phyloP scores from a whole-genome alignment of 2,329 filamentous ascomycete species.

The Penicillium concentricum region DNA sequence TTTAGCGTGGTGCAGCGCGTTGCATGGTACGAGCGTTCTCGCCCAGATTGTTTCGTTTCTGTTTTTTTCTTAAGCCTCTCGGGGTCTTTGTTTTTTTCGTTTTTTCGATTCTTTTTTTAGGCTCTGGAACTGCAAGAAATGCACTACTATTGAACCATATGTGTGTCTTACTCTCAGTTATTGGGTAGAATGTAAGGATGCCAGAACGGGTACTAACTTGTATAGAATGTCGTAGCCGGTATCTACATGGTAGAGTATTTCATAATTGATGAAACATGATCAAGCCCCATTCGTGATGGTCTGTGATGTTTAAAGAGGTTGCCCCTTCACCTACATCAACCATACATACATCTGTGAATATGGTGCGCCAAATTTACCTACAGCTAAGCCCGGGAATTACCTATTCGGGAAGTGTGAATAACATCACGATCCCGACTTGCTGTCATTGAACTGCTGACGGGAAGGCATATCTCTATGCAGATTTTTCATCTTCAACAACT shows the following conservation, averaged over 20 bases:
- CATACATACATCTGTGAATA: too few species aligned
- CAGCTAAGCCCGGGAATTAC: too few species aligned
- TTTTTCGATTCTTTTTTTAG: conserved; percentile 5
- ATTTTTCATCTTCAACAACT: too few species aligned
- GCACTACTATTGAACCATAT: neutral
- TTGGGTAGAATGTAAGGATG: neutral
- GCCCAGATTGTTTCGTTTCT: conserved; percentile 12
- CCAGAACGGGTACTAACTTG: neutral
- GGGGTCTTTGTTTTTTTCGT: conserved; percentile 12
- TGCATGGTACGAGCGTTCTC: conserved; percentile 23
- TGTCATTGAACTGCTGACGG: too few species aligned
- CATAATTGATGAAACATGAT: neutral
- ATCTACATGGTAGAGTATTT: neutral
- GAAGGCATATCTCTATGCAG: too few species aligned
- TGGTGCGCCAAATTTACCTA: too few species aligned
- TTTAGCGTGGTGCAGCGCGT: conserved; percentile 24
- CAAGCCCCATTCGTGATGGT: neutral
- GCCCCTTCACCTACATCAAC: too few species aligned
- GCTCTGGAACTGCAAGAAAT: conserved; percentile 1
- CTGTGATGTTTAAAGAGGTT: neutral
- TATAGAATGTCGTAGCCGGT: neutral
- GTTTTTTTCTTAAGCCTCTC: neutral
- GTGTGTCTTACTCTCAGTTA: neutral
- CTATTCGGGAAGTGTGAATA: too few species aligned
- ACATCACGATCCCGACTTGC: too few species aligned